Percentiles rank a stretch among this genome's conserved stretches.
Conservation (phyloP, 2,329 filamentous ascomycete species). For the Fonsecaea monophora region DNA sequence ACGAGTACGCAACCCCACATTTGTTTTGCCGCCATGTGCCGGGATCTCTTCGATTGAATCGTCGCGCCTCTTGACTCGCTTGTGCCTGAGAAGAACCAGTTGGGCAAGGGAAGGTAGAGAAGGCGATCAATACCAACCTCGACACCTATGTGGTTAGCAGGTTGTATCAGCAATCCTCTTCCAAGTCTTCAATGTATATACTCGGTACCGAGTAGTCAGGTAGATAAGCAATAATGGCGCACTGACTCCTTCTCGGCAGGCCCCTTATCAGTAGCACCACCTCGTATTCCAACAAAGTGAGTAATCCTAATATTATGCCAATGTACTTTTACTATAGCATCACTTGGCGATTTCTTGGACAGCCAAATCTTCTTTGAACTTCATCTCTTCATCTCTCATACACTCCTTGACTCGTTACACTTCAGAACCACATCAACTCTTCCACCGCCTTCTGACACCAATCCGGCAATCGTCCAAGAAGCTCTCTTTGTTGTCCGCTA, state of each 20-base stretch:
- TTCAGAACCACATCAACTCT: neutral
- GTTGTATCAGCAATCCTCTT: neutral
- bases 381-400: neutral
- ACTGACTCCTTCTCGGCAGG: neutral
- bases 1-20: neutral
- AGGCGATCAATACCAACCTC: neutral
- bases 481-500: neutral
- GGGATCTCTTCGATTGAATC: neutral
- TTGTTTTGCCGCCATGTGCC: neutral
- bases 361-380: neutral
- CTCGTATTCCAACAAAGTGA: neutral
- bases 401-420: neutral
- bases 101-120: neutral
- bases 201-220: neutral
- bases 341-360: constrained; percentile 5
- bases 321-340: neutral
- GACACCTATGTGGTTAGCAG: neutral
- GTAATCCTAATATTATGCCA: neutral
- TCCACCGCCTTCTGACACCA: neutral
- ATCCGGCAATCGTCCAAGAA: neutral
- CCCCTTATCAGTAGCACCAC: neutral
- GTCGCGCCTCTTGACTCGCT: neutral
- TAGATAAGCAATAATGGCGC: neutral
- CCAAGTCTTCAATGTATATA: neutral
- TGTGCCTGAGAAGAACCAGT: neutral